These are phyloP conservation scores for Phoma sp. DNA, from an alignment of 2,329 filamentous ascomycete species.

Conservation along the genomic window DNA sequence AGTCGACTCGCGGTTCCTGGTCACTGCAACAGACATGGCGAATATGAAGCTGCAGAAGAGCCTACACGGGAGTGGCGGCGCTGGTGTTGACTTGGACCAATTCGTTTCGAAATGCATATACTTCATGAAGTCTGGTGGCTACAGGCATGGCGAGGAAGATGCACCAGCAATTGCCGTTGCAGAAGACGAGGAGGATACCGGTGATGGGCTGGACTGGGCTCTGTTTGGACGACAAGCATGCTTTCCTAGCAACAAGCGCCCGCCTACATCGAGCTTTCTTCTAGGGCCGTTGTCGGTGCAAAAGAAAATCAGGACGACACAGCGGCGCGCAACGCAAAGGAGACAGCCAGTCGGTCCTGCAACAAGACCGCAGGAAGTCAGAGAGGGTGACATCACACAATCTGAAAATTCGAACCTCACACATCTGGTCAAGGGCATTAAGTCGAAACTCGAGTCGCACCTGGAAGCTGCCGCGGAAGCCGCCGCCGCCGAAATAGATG, in stretches of 20 bases:
- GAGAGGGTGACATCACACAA: slow-evolving; percentile 73
- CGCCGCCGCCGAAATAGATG: slow-evolving; percentile 49
- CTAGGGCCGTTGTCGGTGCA: slow-evolving; percentile 88
- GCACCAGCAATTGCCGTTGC: slow-evolving; percentile 55
- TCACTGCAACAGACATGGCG: slow-evolving; percentile 79
- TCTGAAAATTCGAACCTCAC: slow-evolving; percentile 82
- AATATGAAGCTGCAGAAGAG: slow-evolving; percentile 78
- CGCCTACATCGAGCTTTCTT: slow-evolving; percentile 80
- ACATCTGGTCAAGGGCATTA: slow-evolving; percentile 76
- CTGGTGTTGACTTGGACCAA: slow-evolving; percentile 86
- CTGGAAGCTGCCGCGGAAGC: slow-evolving; percentile 46
- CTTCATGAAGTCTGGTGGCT: slow-evolving; percentile 75
- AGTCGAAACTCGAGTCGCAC: slow-evolving; percentile 61
- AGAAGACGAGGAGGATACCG: slow-evolving; percentile 66
- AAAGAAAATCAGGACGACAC: slow-evolving; percentile 74
- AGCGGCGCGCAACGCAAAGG: slow-evolving; percentile 72
- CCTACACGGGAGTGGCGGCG: slow-evolving; percentile 72
- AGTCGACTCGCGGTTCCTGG: slow-evolving; percentile 85
- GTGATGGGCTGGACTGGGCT: slow-evolving; percentile 82
- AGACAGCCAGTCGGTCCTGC: slow-evolving; percentile 72
- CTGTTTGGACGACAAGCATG: slow-evolving; percentile 80
- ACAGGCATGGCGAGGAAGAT: slow-evolving; percentile 54
- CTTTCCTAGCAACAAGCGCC: slow-evolving; percentile 73
- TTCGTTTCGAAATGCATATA: slow-evolving; percentile 88
- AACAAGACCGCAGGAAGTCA: slow-evolving; percentile 75